Conservation (phyloP, 441 rosid species). For the Viola pubescens region DNA sequence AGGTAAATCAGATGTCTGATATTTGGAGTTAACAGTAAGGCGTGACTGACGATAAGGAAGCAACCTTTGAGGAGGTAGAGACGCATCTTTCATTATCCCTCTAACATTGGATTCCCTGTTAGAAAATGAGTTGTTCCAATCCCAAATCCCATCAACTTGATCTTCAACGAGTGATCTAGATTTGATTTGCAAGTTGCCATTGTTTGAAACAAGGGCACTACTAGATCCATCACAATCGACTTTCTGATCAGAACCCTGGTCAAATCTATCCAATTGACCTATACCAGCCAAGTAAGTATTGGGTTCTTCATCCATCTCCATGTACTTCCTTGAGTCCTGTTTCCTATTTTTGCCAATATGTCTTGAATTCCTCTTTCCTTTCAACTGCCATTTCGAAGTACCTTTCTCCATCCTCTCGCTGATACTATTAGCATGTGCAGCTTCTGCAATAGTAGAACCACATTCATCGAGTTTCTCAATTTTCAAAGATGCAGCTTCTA, state of each 20-base stretch:
- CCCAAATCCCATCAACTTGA: slow-evolving; percentile 21
- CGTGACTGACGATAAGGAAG: slow-evolving; percentile 59
- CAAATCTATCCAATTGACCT: slow-evolving; percentile 30
- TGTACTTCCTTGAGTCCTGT: slow-evolving; percentile 39
- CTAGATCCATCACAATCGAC: slow-evolving; percentile 25
- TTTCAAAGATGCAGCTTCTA: slow-evolving; percentile 36
- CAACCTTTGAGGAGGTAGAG: slow-evolving; percentile 40
- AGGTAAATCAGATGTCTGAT: slow-evolving; percentile 36
- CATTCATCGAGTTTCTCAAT: slow-evolving; percentile 39
- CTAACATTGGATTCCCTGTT: slow-evolving; percentile 23
- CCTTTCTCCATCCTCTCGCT: slow-evolving; percentile 60
- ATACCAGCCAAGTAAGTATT: slow-evolving; percentile 26
- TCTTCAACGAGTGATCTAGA: slow-evolving; percentile 23
- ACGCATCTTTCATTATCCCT: slow-evolving; percentile 27
- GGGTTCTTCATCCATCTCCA: slow-evolving; percentile 35
- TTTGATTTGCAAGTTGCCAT: slow-evolving; percentile 16
- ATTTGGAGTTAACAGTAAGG: slow-evolving; percentile 39
- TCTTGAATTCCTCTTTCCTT: slow-evolving; percentile 93
- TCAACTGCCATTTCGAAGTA: slow-evolving; percentile 80
- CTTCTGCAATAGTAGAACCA: slow-evolving; percentile 31
- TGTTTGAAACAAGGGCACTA: slow-evolving; percentile 17
- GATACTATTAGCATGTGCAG: slow-evolving; percentile 25
- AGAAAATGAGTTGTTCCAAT: slow-evolving; percentile 32
- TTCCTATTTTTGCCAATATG: slow-evolving; percentile 50
- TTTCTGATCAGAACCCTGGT: slow-evolving; percentile 27